Percentiles rank a stretch among this genome's conserved stretches.
These are phyloP conservation scores for Candida hispaniensis DNA, from an alignment of 805 yeast genomes.

Conservation along the genomic window DNA sequence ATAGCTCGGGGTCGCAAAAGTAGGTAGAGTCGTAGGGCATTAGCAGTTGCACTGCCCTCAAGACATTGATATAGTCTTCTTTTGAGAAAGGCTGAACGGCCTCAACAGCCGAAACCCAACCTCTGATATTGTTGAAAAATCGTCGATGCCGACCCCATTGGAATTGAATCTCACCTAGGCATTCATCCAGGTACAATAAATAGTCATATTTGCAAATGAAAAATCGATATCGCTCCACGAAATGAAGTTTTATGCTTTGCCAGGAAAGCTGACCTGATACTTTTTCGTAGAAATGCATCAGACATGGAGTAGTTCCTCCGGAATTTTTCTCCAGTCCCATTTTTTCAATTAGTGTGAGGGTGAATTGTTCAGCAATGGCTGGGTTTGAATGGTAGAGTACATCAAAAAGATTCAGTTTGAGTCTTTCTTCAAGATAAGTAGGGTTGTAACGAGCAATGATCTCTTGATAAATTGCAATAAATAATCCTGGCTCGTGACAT, in stretches of 20 bases:
- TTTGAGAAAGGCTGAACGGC: neutral
- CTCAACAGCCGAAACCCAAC: slow-evolving; percentile 10
- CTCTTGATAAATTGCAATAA: slow-evolving; percentile 9
- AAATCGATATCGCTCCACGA: slow-evolving; percentile 7
- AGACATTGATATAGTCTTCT: slow-evolving; percentile 2
- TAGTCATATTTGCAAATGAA: slow-evolving; percentile 15
- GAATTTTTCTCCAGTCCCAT: slow-evolving; percentile 1
- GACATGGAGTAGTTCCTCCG: slow-evolving; percentile 11
- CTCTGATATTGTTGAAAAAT: slow-evolving; percentile 10
- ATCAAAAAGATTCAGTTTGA: slow-evolving; percentile 10
- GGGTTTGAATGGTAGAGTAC: slow-evolving; percentile 3
- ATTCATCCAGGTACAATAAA: slow-evolving; percentile 10
- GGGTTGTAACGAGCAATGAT: slow-evolving; percentile 14
- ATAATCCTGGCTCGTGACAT: slow-evolving; percentile 11
- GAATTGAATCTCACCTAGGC: slow-evolving; percentile 11
- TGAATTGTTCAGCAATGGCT: slow-evolving; percentile 11
- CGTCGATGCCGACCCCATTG: slow-evolving; percentile 15
- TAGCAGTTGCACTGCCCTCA: slow-evolving; percentile 7
- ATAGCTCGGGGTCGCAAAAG: slow-evolving; percentile 12
- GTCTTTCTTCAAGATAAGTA: slow-evolving; percentile 4
- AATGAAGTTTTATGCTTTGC: slow-evolving; percentile 6
- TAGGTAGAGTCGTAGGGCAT: slow-evolving; percentile 9
- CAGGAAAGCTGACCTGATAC: slow-evolving; percentile 9
- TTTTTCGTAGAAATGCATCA: slow-evolving; percentile 10
- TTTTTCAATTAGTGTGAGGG: slow-evolving; percentile 5